These are phyloP conservation scores for Paracoccidioides lutzii DNA, from an alignment of 2,329 filamentous ascomycete species.

Conservation along the genomic window DNA sequence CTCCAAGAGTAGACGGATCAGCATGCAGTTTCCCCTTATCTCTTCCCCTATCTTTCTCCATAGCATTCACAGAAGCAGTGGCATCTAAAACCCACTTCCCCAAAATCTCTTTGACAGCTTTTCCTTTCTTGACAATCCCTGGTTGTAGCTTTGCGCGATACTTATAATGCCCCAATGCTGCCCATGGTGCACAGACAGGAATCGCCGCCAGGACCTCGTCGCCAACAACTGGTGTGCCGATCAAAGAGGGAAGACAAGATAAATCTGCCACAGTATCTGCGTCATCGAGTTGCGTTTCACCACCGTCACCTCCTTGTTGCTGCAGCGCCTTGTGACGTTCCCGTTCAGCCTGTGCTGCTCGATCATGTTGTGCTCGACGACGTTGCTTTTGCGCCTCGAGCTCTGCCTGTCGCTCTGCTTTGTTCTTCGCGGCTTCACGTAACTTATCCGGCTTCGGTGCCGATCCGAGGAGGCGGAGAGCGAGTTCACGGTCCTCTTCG, in stretches of 20 bases:
- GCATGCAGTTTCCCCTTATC: slow-evolving; percentile 15
- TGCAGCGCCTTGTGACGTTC: slow-evolving; percentile 62
- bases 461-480: slow-evolving; percentile 77
- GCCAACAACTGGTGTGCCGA: slow-evolving; percentile 63
- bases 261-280: slow-evolving; percentile 32
- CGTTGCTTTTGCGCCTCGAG: slow-evolving; percentile 59
- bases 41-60: slow-evolving; percentile 32
- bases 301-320: slow-evolving; percentile 45
- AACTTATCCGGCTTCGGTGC: slow-evolving; percentile 31
- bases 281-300: slow-evolving; percentile 34
- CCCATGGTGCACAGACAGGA: slow-evolving; percentile 51
- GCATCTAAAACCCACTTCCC: slow-evolving; percentile 62
- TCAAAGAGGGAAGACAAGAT: slow-evolving; percentile 51
- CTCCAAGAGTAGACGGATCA: background rate
- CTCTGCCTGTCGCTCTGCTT: slow-evolving; percentile 60
- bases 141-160: slow-evolving; percentile 95
- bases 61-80: slow-evolving; percentile 25
- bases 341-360: slow-evolving; percentile 48
- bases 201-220: slow-evolving; percentile 58
- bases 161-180: slow-evolving; percentile 56
- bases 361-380: slow-evolving; percentile 65
- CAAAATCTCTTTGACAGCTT: slow-evolving; percentile 83
- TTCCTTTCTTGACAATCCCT: slow-evolving; percentile 80
- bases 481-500: slow-evolving; percentile 75
- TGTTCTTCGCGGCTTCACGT: slow-evolving; percentile 45